Evolutionary conservation across 108 stramenopile species (phyloP), one percentile per base, ranked within the genome.

Genomic region (Skeletonema grethae): DNA sequence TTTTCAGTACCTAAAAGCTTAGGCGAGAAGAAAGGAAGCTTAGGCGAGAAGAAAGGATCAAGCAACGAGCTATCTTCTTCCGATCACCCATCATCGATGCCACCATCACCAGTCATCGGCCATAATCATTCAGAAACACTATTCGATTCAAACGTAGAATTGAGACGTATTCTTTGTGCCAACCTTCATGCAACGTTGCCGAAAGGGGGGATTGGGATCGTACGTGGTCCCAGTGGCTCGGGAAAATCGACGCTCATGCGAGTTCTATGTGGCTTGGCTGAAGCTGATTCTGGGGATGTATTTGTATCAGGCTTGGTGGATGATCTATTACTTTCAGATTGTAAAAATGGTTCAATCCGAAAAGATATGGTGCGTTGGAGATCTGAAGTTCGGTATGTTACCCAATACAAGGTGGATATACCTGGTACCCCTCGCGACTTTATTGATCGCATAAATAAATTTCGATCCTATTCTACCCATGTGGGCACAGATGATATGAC

Each of bases 181-280:
- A 53, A 69, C 25, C 69, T 81, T 9, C 65, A 65, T 38, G 57
- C 58, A 18, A 62, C 57, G 43, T 58, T 82, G 1, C n/a, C n/a
- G 8, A 66, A 75, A 67, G 80, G 80, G 39, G 80, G 71, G 46
- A 82, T 82, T 30, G 80, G 69, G 22, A 71, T 82, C 24, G 74
- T 82, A 9, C 46, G 39, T 1, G 80, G 80, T 5, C 63, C 35
- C 10, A 74, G 72, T n/a, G 80, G 95, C 2, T 61, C 45, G 24
- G 95, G 95, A 30, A 95, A 95, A 64, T 85, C 87, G 2, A 90
- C 90, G 41, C 36, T 95, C 0, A 75, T 95, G 25, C 89, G 90
- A 28, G 72, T 84, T 4, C 58, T 95, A 16, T 83, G 82, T 8
- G 90, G 86, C 16, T 82, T 95, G 45, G 80, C 72, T 65, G 83